Base-by-base conservation (phyloP, 306 rosid genomes). In the Albizia julibrissin region DNA sequence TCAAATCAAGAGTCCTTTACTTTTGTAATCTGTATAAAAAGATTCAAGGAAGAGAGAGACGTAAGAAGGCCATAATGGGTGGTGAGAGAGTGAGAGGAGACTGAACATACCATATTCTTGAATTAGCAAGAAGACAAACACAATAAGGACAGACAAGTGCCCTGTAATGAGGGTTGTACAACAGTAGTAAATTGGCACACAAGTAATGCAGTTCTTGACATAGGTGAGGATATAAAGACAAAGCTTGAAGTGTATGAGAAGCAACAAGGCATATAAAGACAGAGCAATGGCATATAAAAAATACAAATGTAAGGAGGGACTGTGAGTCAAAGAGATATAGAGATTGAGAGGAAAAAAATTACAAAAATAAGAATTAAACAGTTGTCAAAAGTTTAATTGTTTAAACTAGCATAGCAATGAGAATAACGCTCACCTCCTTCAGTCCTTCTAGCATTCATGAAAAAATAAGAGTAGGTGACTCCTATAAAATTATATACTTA, bases 121-220 rank as follows among this genome's bases (percentile, higher is more conserved):
- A 76, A 79, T 12, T 27, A 56, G 84, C 33, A 87, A 91, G 83
- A 90, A 75, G 95, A 92, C 95, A 92, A 90, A 85, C 70, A 79
- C 72, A 81, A 90, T 61, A 82, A 39, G 79, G 82, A 79, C 83
- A 81, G 37, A 80, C 68, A 77, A 59, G 21, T 80, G 84, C 65
- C 78, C 56, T 78, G 80, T 58, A 77, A 88, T 80, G 77, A 77
- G 86, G 85, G 84, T 82, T 46, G 61, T 69, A 70, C 56, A 70
- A n/a, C 19, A 42, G 81, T 62, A 34, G 83, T 87, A 89, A 83
- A 85, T 77, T 88, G 89, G 85, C 65, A 82, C 78, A 66, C 50
- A 76, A 72, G 84, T 69, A 87, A 78, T 72, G 83, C 61, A 80
- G 86, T 84, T 78, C 75, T 85, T 82, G 69, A 14, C 69, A 64